Conservation (phyloP, 208 protist genomes). For the Leishmania lainsoni region DNA sequence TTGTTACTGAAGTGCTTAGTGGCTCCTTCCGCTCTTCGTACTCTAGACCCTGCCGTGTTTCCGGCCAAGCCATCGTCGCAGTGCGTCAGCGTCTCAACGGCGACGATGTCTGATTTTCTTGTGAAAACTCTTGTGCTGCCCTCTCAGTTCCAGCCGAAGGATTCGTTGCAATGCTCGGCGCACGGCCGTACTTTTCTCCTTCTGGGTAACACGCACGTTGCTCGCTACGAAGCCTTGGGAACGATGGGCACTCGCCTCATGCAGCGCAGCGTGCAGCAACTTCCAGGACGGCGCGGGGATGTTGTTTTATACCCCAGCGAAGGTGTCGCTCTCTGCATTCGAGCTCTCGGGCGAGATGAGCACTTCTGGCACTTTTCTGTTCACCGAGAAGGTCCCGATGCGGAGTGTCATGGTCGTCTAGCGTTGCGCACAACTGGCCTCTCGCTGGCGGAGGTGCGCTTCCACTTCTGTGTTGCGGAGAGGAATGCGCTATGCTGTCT, state of each 20-base stretch:
- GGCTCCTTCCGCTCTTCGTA: slow-evolving; percentile 1
- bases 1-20: slow-evolving; percentile 41
- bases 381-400: neutral
- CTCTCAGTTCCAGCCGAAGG: slow-evolving; percentile 11
- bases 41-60: slow-evolving; percentile 7
- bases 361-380: slow-evolving; percentile 26
- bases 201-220: slow-evolving; percentile 14
- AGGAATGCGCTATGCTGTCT: slow-evolving; percentile 23
- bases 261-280: slow-evolving; percentile 15
- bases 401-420: neutral
- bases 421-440: slow-evolving; percentile 17
- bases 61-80: slow-evolving; percentile 1
- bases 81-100: slow-evolving; percentile 10
- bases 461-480: slow-evolving; percentile 27
- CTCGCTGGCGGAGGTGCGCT: slow-evolving; percentile 24
- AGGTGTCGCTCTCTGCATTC: slow-evolving; percentile 3
- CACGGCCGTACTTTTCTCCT: slow-evolving; percentile 13
- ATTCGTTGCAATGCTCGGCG: slow-evolving; percentile 15
- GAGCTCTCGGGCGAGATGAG: slow-evolving; percentile 25
- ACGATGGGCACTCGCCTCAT: slow-evolving; percentile 33
- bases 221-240: slow-evolving; percentile 28
- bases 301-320: slow-evolving; percentile 9
- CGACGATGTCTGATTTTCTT: slow-evolving; percentile 25
- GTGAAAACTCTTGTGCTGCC: slow-evolving; percentile 26
- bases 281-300: slow-evolving; percentile 21